Evolutionary conservation across 2,329 filamentous ascomycete genomes (phyloP).

Genomic region (Aspergillus clavatus): DNA sequence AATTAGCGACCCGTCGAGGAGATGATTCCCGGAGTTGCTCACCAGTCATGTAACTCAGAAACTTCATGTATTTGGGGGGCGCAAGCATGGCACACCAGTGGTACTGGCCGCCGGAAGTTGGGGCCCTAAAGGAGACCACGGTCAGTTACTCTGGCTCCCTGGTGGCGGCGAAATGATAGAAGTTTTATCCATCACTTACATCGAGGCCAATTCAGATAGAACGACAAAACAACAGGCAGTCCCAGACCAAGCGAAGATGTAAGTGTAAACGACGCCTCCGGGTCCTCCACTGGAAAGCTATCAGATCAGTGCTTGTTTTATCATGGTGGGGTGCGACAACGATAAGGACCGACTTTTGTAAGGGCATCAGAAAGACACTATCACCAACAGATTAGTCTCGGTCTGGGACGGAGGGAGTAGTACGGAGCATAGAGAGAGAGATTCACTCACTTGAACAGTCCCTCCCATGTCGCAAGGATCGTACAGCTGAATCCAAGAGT

Average conservation of each 20-base stretch:
- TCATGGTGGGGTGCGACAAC: background rate
- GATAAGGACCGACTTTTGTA: constrained; percentile 16
- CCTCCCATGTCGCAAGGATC: constrained; percentile 40
- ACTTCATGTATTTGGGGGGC: constrained; percentile 28
- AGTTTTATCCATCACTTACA: constrained; percentile 19
- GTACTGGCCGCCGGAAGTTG: constrained; percentile 36
- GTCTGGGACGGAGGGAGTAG: no score
- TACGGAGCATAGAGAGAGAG: no score
- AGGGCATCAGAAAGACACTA: constrained; percentile 18
- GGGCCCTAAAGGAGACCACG: constrained; percentile 18
- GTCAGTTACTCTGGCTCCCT: background rate
- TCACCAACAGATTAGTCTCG: background rate
- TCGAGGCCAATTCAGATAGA: constrained; percentile 32
- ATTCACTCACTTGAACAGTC: constrained; percentile 30
- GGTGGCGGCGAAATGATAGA: background rate
- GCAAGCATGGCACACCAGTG: constrained; percentile 42
- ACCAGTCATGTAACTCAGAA: constrained; percentile 39
- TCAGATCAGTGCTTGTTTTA: no score
- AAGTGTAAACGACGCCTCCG: constrained; percentile 31
- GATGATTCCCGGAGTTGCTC: background rate
- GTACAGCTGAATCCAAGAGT: constrained; percentile 40
- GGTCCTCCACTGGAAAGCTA: constrained; percentile 31
- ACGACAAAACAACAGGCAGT: constrained; percentile 23
- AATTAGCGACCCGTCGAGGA: background rate
- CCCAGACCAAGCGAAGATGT: constrained; percentile 30